phyloP scores from a whole-genome alignment of 2,329 filamentous ascomycete species.

The Sordariomycetes sp. region DNA sequence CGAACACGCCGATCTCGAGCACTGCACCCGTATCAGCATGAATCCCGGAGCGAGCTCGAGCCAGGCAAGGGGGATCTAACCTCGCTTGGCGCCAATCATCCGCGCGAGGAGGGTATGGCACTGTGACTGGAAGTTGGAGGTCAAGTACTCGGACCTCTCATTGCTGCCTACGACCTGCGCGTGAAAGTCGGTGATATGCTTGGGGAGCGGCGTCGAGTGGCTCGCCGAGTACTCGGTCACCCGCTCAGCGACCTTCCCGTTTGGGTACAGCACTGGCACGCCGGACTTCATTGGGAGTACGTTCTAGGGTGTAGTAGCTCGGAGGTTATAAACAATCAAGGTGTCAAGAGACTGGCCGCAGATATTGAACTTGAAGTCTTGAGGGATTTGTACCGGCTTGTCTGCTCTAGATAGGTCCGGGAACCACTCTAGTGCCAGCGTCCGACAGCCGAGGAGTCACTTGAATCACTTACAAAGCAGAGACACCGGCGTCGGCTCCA shows the following conservation, averaged over 20 bases:
- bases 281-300: conserved; percentile 25
- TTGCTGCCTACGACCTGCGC: conserved; percentile 15
- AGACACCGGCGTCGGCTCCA: too few relatives aligned
- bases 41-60: not conserved
- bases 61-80: conserved; percentile 7
- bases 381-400: not conserved
- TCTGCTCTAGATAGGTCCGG: not conserved
- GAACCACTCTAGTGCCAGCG: too few relatives aligned
- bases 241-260: conserved; percentile 24
- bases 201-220: conserved; percentile 30
- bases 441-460: too few relatives aligned
- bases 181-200: conserved; percentile 30
- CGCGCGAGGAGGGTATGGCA: conserved; percentile 28
- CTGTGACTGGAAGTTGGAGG: conserved; percentile 29
- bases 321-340: not conserved
- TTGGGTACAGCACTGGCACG: conserved; percentile 28
- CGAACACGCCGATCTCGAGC: conserved; percentile 37
- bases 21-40: conserved; percentile 16
- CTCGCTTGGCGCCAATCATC: conserved; percentile 26
- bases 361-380: too few relatives aligned
- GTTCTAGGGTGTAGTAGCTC: not conserved
- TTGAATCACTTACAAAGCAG: too few relatives aligned
- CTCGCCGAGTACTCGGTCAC: conserved; percentile 30
- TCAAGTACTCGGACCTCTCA: conserved; percentile 23
- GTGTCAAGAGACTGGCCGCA: not conserved